Evolutionary conservation across 768 basidiomycete species (phyloP).

Genomic region (Nidularia pulvinata): DNA sequence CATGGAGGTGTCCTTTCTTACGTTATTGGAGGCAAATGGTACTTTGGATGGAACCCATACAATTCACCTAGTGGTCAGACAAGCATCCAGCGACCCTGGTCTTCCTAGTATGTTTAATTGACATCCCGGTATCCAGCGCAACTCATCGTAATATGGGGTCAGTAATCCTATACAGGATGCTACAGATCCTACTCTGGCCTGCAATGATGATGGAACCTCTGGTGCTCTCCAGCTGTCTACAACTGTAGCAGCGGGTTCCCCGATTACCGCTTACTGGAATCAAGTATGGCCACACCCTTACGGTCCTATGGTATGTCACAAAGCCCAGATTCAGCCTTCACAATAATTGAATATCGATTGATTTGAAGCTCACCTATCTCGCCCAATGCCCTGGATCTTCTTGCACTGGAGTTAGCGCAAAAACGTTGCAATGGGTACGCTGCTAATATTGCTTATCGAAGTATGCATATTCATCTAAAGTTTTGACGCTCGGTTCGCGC

Average conservation of each 20-base stretch:
- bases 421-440: conserved; percentile 37
- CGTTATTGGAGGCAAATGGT: conserved; percentile 32
- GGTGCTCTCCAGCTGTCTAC: conserved; percentile 38
- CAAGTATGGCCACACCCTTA: conserved; percentile 38
- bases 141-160: not conserved
- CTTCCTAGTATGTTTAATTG: conserved; percentile 30
- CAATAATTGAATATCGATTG: not conserved
- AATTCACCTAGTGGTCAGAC: conserved; percentile 39
- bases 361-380: conserved; percentile 36
- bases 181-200: conserved; percentile 34
- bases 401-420: conserved; percentile 36
- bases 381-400: conserved; percentile 40
- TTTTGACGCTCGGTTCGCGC: not conserved
- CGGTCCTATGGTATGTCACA: conserved; percentile 34
- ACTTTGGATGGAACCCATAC: conserved; percentile 41
- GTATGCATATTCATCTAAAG: not conserved
- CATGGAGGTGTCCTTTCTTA: conserved; percentile 45
- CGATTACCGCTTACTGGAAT: conserved; percentile 45
- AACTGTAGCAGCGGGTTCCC: conserved; percentile 34
- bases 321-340: not conserved
- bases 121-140: no score
- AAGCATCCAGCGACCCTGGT: conserved; percentile 43
- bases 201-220: conserved; percentile 41
- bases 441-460: not conserved
- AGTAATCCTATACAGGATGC: conserved; percentile 42